Base-by-base conservation (phyloP, 2,329 filamentous ascomycete genomes). In the Dactylonectria estremocensis region DNA sequence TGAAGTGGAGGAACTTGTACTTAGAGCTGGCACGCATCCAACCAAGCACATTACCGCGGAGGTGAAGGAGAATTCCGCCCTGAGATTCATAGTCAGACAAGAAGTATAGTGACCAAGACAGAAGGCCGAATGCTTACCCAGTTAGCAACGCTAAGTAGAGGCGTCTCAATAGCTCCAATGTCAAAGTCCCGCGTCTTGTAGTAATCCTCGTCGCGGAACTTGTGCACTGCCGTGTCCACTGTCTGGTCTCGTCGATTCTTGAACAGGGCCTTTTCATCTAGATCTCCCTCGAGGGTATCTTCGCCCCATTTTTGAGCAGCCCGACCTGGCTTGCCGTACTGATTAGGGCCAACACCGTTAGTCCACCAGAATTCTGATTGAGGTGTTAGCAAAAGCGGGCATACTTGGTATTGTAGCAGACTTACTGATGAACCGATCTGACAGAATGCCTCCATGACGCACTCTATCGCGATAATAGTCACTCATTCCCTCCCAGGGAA, bases 31-130 rank as follows among this genome's bases (percentile, higher is more conserved):
- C 91, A 49, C 89, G 84, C 2, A 82, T 81, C 63, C 87, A 93
- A 0, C 91, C 91, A 71, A 91, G 84, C 6, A 93, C 84, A 69
- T 93, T 93, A 2, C 91, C 91, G 6, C 91, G 84, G 5, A 93
- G 83, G 71, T 93, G 91, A 1, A 93, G 84, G 3, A 91, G 78
- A 52, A 93, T 93, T 1, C 91, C 91, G 11, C 91, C 91, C 58
- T 61, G 13, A 40, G 13, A 33, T 8, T 10, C 5, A 28, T 9
- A n/a, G 16, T 57, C 11, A 46, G 20, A 31, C 7, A 11, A 33
- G 4, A 8, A 43, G 11, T n/a, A 28, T 20, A 28, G 13, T 22
- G 18, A 31, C 24, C 24, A 28, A 28, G 24, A 28, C 24, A 28
- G 24, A 28, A 28, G 24, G 24, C 24, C 24, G 24, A 28, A 43